Evolutionary conservation across 2,329 filamentous ascomycete genomes (phyloP).

Genomic region (Calonectria henricotiae): DNA sequence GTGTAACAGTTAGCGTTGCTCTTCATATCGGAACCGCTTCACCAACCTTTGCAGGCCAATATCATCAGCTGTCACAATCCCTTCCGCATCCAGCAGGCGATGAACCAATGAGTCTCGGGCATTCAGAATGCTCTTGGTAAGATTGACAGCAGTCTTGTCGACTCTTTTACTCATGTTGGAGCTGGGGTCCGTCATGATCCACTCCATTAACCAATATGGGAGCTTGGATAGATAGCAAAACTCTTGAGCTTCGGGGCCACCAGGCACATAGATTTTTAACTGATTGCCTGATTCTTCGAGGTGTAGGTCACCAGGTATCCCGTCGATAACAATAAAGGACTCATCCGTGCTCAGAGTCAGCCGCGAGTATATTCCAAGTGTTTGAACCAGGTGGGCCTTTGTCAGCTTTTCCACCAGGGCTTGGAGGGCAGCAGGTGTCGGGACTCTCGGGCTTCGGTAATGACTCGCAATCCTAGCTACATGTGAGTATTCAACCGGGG

Average conservation of each 20-base stretch:
- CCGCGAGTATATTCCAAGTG: not conserved
- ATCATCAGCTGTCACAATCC: conserved; percentile 10
- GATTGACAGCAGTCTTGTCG: conserved; percentile 42
- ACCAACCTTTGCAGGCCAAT: conserved; percentile 4
- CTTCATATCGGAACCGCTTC: too few species aligned
- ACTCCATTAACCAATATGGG: conserved; percentile 47
- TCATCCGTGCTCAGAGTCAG: not conserved
- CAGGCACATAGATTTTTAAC: conserved; percentile 41
- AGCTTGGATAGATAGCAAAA: conserved; percentile 42
- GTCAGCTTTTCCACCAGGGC: conserved; percentile 28
- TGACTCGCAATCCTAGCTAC: conserved; percentile 43
- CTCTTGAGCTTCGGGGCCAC: conserved; percentile 45
- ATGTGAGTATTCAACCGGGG: conserved; percentile 1
- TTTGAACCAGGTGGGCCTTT: conserved; percentile 13
- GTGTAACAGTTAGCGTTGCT: not conserved
- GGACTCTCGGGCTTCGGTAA: conserved; percentile 44
- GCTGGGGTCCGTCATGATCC: conserved; percentile 48
- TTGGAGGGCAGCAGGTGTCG: conserved; percentile 36
- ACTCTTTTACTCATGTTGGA: conserved; percentile 29
- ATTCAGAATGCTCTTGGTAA: conserved; percentile 41
- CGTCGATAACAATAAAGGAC: conserved; percentile 33
- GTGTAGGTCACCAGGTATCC: not conserved
- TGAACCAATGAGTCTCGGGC: conserved; percentile 22
- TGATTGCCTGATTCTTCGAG: conserved; percentile 40
- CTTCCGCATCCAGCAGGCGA: conserved; percentile 28